Base-by-base conservation (phyloP, 2,329 filamentous ascomycete species). In the Penicillium glabrum region DNA sequence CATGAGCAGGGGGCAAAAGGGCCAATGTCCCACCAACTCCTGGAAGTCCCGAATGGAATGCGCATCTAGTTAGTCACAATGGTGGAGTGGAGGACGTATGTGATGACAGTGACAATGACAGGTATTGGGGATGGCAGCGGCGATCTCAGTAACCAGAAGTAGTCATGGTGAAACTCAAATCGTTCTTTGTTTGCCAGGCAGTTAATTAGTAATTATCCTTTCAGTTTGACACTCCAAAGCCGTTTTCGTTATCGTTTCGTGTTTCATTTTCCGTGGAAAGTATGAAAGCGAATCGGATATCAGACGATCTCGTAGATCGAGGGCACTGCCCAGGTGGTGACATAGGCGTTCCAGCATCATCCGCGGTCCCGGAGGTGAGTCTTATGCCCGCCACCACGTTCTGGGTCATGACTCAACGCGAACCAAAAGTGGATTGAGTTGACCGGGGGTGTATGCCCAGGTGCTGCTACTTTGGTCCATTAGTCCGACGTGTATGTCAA, bases 271-370 rank as follows among this genome's bases (percentile, higher is more conserved):
- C 47, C 35, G 23, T 50, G 47, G 47, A 39, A n/a, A 46, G 14
- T 11, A n/a, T 11, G 8, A 41, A 39, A 50, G 24, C 33, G 11
- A 29, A 39, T 50, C 23, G 47, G 46, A 37, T 49, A 24, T 45
- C 37, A 37, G 41, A 33, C 23, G 53, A 55, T 55, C 46, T 50
- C 27, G 27, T 45, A 26, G 29, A 43, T 49, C 39, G 37, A 44
- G 16, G 26, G 29, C 26, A 33, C 31, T 33, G 27, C 10, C 27
- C 27, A 29, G 27, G 27, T 55, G 46, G 47, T 55, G 53, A 47
- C 53, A 56, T 56, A 51, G 29, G 26, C 48, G 50, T n/a, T n/a
- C 26, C 47, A 41, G 35, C 5, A 33, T 47, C 47, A 47, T 24
- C 39, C 47, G 39, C 46, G 16, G 46, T 51, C n/a, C n/a, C 31